A percentile compares a stretch with the other conserved stretches of the same genome.
These are phyloP conservation scores for Lonicera japonica DNA, from an alignment of 129 eudicot species.

Conservation along the genomic window DNA sequence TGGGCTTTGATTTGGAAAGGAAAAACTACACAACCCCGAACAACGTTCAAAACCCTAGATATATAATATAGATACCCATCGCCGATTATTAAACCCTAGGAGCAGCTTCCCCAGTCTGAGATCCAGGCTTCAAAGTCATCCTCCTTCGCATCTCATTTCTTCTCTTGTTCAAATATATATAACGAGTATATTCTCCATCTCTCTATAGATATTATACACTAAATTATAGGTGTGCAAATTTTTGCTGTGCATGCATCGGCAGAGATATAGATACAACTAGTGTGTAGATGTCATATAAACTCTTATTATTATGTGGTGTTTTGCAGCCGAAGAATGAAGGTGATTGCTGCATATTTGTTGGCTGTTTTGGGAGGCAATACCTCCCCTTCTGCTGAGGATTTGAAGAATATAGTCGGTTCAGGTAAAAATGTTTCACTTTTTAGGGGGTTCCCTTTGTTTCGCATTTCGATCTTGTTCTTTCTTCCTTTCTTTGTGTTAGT, in stretches of 20 bases:
- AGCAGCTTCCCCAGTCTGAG: not conserved
- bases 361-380: slow-evolving; percentile 84
- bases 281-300: not conserved
- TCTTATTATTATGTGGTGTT: not conserved
- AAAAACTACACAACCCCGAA: not conserved
- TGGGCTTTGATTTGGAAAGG: not conserved
- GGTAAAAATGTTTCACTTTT: slow-evolving; percentile 19
- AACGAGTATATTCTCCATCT: not conserved
- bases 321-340: slow-evolving; percentile 55
- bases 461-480: no score
- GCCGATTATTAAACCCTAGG: not conserved
- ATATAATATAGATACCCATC: not conserved
- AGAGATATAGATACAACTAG: no score
- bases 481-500: no score
- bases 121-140: no score
- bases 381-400: slow-evolving; percentile 48
- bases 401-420: slow-evolving; percentile 58
- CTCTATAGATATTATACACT: not conserved
- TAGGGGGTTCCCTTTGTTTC: not conserved
- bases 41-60: not conserved
- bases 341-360: slow-evolving; percentile 72
- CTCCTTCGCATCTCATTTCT: not conserved
- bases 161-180: not conserved
- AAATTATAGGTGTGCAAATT: not conserved
- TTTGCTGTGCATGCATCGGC: no score